Evolutionary conservation across 208 protist genomes (phyloP), one percentile per base, ranked within the genome.

Genomic region (Zelonia costaricensis): DNA sequence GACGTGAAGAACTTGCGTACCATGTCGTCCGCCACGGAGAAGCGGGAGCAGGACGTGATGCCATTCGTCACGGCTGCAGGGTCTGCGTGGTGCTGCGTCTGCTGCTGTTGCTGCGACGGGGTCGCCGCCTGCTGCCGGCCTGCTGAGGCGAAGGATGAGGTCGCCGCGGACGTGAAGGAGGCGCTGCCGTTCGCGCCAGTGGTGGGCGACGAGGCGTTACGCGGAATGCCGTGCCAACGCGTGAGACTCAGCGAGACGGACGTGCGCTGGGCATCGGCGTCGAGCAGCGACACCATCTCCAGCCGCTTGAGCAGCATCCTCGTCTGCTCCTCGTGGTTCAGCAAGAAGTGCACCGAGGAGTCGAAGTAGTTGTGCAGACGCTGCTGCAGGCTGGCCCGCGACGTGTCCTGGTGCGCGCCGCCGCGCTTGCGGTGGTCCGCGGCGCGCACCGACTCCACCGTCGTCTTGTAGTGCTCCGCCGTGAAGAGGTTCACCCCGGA

Each of bases 1-100:
- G 86, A 91, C n/a, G 60, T 70, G 62, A 95, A 95, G 71, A 92
- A 95, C 60, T 88, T 88, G 30, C 82, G 78, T 39, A 92, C 65
- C 20, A 91, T 82, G 54, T 92, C 84, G 63, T 95, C 86, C 10
- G 82, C 86, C 23, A 95, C 79, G 46, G 76, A 80, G 55, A 71
- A 88, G 40, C 90, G 79, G 27, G 80, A 82, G 57, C 78, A 87
- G 12, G 73, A 43, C 13, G 68, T 73, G 25, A 67, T 18, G 35
- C 36, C 57, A 44, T 53, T 54, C 15, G 57, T 44, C 48, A 9
- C 49, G 33, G 30, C 35, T 8, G 64, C 40, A 30, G 64, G 31
- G n/a, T 62, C 30, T 23, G 7, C 33, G 36, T 62, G 45, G 42
- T 48, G 44, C 25, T 31, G 48, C 23, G 27, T 25, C 1, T 33